These are phyloP conservation scores for Pichia eremophila DNA, from an alignment of 805 yeast genomes.

Conservation along the genomic window DNA sequence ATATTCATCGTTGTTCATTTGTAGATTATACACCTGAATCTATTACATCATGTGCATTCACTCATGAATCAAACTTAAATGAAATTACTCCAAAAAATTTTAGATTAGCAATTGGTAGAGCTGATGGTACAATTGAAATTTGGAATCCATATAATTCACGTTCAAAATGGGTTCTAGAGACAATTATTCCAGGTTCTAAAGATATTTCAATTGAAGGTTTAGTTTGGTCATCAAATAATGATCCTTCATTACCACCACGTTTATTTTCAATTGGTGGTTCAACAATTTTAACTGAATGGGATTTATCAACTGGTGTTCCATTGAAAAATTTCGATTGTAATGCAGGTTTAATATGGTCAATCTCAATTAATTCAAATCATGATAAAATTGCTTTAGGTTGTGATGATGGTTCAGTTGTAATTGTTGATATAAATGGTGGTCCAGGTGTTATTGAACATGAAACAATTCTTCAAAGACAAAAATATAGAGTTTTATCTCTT, in stretches of 20 bases:
- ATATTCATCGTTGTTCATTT: constrained; percentile 85
- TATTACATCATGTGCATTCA: constrained; percentile 73
- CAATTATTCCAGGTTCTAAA: constrained; percentile 62
- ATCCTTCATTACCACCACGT: constrained; percentile 43
- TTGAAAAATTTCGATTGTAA: constrained; percentile 74
- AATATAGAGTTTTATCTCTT: constrained; percentile 67
- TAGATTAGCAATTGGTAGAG: constrained; percentile 83
- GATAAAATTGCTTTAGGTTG: constrained; percentile 79
- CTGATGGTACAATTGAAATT: constrained; percentile 90
- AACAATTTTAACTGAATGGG: constrained; percentile 88
- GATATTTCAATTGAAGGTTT: constrained; percentile 86
- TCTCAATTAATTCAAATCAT: constrained; percentile 55
- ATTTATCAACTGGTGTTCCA: constrained; percentile 64
- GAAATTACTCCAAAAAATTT: constrained; percentile 44
- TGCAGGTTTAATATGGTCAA: constrained; percentile 90
- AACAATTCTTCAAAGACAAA: constrained; percentile 71
- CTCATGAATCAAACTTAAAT: constrained; percentile 41
- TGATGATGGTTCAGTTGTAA: constrained; percentile 85
- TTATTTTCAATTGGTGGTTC: constrained; percentile 93
- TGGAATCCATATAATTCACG: constrained; percentile 67
- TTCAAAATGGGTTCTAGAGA: constrained; percentile 73
- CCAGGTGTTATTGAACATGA: constrained; percentile 73
- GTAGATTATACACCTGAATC: constrained; percentile 82
- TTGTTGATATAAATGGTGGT: constrained; percentile 81
- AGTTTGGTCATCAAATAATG: constrained; percentile 53